phyloP scores from a whole-genome alignment of 2,329 filamentous ascomycete species.

The Mycosphaerelloides madeirae region DNA sequence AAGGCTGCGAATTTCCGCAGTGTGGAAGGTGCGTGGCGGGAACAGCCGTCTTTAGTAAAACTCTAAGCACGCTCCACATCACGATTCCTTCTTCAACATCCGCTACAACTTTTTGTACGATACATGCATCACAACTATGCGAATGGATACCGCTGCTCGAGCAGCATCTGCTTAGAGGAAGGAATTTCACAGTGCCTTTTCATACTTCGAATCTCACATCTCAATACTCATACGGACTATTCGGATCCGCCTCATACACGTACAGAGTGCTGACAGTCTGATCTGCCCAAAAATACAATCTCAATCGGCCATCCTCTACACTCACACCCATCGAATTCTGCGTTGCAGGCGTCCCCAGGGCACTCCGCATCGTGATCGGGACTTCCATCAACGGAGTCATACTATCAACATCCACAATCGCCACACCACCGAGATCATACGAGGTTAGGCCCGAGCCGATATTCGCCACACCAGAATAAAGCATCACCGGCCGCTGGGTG shows the following conservation, averaged over 20 bases:
- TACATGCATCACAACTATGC: no score
- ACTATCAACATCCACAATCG: slow-evolving; percentile 43
- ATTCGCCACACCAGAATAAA: slow-evolving; percentile 45
- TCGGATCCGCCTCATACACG: slow-evolving; percentile 40
- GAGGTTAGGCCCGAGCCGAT: background rate
- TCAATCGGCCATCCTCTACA: slow-evolving; percentile 42
- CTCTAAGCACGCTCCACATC: no score
- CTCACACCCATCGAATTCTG: slow-evolving; percentile 49
- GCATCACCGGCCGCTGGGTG: slow-evolving; percentile 40
- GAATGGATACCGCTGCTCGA: no score
- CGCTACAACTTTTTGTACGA: no score
- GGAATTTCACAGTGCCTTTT: no score
- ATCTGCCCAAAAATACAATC: slow-evolving; percentile 47
- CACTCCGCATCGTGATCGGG: slow-evolving; percentile 42
- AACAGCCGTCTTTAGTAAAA: no score
- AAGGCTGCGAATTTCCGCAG: no score
- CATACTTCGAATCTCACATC: no score
- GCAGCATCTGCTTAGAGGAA: no score
- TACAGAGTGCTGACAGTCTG: slow-evolving; percentile 46
- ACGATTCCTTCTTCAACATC: no score
- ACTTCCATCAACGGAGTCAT: slow-evolving; percentile 47
- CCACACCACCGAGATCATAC: slow-evolving; percentile 42
- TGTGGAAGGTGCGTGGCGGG: no score
- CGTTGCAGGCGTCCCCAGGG: slow-evolving; percentile 39
- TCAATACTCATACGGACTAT: slow-evolving; percentile 4